Conservation (phyloP, 2,329 filamentous ascomycete species). For the Beauveria sp. region DNA sequence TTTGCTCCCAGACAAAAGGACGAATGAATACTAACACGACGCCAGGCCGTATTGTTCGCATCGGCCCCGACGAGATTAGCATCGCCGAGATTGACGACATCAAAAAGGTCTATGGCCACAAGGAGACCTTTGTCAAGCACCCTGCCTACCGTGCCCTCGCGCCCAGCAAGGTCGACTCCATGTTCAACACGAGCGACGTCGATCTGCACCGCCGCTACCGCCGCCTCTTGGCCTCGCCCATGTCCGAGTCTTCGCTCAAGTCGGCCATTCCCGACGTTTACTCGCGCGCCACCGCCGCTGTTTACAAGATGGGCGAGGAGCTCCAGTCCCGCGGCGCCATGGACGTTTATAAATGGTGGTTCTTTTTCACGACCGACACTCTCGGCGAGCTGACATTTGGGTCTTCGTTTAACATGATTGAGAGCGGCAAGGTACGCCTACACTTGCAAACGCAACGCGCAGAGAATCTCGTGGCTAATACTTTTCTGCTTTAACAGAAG, state of each 20-base stretch:
- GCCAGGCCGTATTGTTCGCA: slow-evolving; percentile 20
- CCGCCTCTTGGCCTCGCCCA: slow-evolving; percentile 32
- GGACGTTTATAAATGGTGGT: slow-evolving; percentile 46
- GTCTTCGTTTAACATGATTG: slow-evolving; percentile 45
- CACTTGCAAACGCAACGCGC: neutral
- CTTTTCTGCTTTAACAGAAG: neutral
- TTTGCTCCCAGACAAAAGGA: too few relatives aligned
- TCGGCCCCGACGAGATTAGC: slow-evolving; percentile 18
- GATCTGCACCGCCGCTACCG: slow-evolving; percentile 32
- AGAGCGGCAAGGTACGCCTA: slow-evolving; percentile 35
- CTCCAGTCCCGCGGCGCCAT: slow-evolving; percentile 25
- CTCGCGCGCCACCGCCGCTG: slow-evolving; percentile 28
- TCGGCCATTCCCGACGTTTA: slow-evolving; percentile 26
- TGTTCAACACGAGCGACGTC: slow-evolving; percentile 34
- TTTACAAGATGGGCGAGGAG: slow-evolving; percentile 38
- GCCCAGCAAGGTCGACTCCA: slow-evolving; percentile 1
- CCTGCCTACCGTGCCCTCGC: slow-evolving; percentile 18
- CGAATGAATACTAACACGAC: neutral
- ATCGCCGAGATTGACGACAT: slow-evolving; percentile 17
- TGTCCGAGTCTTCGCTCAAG: slow-evolving; percentile 29
- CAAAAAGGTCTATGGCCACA: slow-evolving; percentile 25
- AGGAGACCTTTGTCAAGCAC: slow-evolving; percentile 20
- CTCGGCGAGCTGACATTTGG: slow-evolving; percentile 48
- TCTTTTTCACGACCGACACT: slow-evolving; percentile 46
- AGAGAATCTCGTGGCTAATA: neutral